Conservation (phyloP, 306 rosid genomes). For the Prunus mongolica region DNA sequence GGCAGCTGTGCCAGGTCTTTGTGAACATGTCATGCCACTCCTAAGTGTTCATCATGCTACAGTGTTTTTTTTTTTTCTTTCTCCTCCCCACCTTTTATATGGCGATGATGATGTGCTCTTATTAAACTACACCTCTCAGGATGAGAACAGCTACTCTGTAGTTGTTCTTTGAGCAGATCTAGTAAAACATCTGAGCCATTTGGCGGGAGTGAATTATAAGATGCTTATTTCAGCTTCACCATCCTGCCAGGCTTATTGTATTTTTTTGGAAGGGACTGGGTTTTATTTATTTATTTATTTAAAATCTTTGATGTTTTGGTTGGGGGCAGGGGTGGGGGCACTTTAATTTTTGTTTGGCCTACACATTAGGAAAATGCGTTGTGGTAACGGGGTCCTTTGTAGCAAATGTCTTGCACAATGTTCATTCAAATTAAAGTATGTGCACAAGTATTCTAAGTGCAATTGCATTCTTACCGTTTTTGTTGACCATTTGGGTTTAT, state of each 20-base stretch:
- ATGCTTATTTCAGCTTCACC: background rate
- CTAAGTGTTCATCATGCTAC: background rate
- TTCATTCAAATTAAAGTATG: background rate
- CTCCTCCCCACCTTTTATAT: background rate
- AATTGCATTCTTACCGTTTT: background rate
- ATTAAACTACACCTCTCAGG: conserved; percentile 8
- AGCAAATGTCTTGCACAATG: background rate
- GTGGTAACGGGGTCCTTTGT: background rate
- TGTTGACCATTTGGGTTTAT: background rate
- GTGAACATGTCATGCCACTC: background rate
- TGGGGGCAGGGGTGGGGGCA: background rate
- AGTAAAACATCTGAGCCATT: conserved; percentile 11
- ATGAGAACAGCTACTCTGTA: conserved; percentile 11
- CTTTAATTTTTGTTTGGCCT: background rate
- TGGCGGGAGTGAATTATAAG: background rate
- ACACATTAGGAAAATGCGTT: background rate
- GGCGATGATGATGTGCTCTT: conserved; percentile 6
- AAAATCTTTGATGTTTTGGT: background rate
- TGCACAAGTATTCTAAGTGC: background rate
- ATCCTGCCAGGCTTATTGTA: too few species aligned
- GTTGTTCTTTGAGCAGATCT: conserved; percentile 11
- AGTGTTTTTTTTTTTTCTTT: background rate
- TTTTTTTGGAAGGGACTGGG: background rate
- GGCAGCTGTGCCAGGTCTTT: background rate
- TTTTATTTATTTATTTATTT: background rate